Percentiles rank a stretch among this genome's conserved stretches.
Conservation (phyloP, 148 eudicot genomes). For the Chenopodium album region DNA sequence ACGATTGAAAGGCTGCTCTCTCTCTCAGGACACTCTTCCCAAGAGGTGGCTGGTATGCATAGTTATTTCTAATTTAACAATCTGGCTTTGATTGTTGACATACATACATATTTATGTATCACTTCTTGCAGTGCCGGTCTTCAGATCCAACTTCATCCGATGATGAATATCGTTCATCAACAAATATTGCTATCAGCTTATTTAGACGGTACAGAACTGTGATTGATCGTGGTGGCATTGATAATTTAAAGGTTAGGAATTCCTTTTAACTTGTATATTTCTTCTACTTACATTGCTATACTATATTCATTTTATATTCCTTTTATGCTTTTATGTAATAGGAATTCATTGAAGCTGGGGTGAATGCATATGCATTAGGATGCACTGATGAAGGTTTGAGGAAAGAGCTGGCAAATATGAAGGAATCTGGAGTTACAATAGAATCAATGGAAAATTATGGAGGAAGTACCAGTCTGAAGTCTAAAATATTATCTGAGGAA, state of each 20-base stretch:
- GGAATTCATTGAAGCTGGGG: constrained; percentile 96
- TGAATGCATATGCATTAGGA: constrained; percentile 92
- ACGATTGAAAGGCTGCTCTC: constrained; percentile 35
- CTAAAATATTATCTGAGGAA: constrained; percentile 64
- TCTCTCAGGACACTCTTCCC: constrained; percentile 46
- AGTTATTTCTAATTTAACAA: not conserved
- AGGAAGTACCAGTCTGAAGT: constrained; percentile 67
- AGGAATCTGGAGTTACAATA: constrained; percentile 64
- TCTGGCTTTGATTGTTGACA: not conserved
- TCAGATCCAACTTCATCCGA: constrained; percentile 64
- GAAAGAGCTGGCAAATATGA: constrained; percentile 68
- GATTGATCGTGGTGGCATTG: constrained; percentile 87
- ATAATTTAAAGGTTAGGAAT: constrained; percentile 66
- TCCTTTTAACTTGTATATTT: not conserved
- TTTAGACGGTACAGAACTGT: constrained; percentile 76
- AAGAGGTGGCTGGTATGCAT: constrained; percentile 67
- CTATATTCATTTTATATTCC: not conserved
- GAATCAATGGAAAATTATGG: constrained; percentile 65
- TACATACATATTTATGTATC: constrained; percentile 3
- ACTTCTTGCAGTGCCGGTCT: constrained; percentile 56
- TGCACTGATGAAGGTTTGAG: constrained; percentile 88
- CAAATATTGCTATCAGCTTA: constrained; percentile 87
- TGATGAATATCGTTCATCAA: constrained; percentile 90
- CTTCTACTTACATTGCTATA: not conserved
- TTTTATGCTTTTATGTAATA: constrained; percentile 27